Percentiles rank a stretch among this genome's conserved stretches.
These are phyloP conservation scores for Calvatia gigantea DNA, from an alignment of 768 basidiomycete species.

Conservation along the genomic window DNA sequence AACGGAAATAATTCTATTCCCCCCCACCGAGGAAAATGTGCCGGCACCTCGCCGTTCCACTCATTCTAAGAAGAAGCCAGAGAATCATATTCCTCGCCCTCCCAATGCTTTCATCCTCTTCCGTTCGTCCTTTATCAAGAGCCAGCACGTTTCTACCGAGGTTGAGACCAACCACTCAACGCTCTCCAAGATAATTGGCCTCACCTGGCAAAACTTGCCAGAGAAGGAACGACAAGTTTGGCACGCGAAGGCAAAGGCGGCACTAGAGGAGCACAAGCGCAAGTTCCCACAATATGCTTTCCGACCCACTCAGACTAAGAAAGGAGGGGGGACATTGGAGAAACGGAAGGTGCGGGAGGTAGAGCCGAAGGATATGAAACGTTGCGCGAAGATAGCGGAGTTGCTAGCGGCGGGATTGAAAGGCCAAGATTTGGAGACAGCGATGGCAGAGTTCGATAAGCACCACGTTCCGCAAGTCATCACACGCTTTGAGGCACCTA, in stretches of 20 bases:
- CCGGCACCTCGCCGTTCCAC: constrained; percentile 38
- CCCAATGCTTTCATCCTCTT: constrained; percentile 88
- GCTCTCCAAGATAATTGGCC: constrained; percentile 79
- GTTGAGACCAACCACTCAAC: constrained; percentile 84
- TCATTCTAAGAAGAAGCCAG: constrained; percentile 68
- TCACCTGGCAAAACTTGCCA: constrained; percentile 78
- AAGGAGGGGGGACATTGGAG: constrained; percentile 40
- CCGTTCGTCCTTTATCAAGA: constrained; percentile 79
- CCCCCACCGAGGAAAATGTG: constrained; percentile 35
- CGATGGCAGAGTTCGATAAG: constrained; percentile 60
- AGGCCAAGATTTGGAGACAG: constrained; percentile 50
- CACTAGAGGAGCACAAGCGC: constrained; percentile 73
- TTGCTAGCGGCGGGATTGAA: constrained; percentile 63
- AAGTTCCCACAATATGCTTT: constrained; percentile 81
- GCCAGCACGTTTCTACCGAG: constrained; percentile 69
- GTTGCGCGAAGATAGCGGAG: constrained; percentile 67
- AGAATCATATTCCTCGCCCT: constrained; percentile 77
- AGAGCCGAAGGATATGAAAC: constrained; percentile 59
- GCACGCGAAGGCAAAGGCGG: constrained; percentile 72
- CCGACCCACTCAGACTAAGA: constrained; percentile 59
- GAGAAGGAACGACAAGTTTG: constrained; percentile 74
- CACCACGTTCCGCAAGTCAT: constrained; percentile 59
- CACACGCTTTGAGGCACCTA: constrained; percentile 74
- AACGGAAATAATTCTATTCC: constrained; percentile 55
- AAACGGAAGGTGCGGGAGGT: constrained; percentile 67